Conservation (phyloP, 2,329 filamentous ascomycete species). For the Ciborinia camelliae region DNA sequence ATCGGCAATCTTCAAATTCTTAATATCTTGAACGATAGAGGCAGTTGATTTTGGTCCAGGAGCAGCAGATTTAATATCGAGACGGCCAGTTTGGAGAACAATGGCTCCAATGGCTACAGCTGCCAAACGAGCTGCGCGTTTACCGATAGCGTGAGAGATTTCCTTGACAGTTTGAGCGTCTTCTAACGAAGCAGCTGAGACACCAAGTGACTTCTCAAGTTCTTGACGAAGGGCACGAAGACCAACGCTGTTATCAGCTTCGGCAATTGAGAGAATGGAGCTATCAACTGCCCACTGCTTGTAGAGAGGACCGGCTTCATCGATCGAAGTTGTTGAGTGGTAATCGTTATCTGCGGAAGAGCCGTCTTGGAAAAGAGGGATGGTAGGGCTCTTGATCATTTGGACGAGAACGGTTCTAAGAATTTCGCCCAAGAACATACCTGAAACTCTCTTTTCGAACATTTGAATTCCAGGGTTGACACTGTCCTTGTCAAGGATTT, state of each 20-base stretch:
- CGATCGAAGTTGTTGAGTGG: slow-evolving; percentile 67
- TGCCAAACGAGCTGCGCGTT: slow-evolving; percentile 80
- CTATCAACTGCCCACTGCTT: slow-evolving; percentile 89
- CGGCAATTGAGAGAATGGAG: slow-evolving; percentile 81
- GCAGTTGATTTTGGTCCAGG: slow-evolving; percentile 28
- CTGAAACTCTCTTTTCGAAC: slow-evolving; percentile 97
- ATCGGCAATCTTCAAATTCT: slow-evolving; percentile 29
- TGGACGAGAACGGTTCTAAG: slow-evolving; percentile 72
- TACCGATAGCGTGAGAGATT: slow-evolving; percentile 78
- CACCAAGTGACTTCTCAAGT: slow-evolving; percentile 70
- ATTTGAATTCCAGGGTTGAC: slow-evolving; percentile 94
- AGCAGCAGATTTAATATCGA: slow-evolving; percentile 43
- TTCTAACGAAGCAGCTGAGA: slow-evolving; percentile 73
- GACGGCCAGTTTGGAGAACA: slow-evolving; percentile 73
- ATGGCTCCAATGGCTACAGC: slow-evolving; percentile 86
- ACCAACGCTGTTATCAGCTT: slow-evolving; percentile 71
- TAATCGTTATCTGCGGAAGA: slow-evolving; percentile 69
- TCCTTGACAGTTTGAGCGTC: slow-evolving; percentile 87
- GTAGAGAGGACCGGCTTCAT: slow-evolving; percentile 63
- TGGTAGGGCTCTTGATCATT: slow-evolving; percentile 63
- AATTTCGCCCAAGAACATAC: slow-evolving; percentile 97
- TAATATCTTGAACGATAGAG: slow-evolving; percentile 32
- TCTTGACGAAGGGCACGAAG: slow-evolving; percentile 72
- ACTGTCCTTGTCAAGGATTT: slow-evolving; percentile 71
- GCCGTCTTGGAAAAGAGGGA: slow-evolving; percentile 72